phyloP scores from a whole-genome alignment of 805 yeast genomes.

The Cyberlindnera amylophila region DNA sequence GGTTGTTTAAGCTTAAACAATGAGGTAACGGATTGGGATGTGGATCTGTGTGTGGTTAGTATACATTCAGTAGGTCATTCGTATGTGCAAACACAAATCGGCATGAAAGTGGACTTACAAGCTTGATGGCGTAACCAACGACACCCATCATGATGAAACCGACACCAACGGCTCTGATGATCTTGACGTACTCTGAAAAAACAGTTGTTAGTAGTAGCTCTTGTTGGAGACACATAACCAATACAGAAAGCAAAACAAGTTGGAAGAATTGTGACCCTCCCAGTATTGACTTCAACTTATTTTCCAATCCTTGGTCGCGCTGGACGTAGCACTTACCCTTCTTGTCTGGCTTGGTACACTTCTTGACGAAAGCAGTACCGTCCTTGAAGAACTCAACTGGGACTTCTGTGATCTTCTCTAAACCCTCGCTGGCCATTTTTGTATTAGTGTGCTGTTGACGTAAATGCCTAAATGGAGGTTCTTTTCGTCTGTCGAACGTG shows the following conservation, averaged over 20 bases:
- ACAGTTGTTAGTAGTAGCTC: conserved; percentile 5
- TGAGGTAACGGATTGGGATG: conserved; percentile 93
- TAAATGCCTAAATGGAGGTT: neutral
- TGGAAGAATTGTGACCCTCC: too few relatives aligned
- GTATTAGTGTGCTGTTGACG: neutral
- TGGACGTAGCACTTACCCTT: conserved; percentile 47
- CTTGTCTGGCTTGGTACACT: conserved; percentile 89
- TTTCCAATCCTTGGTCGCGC: neutral
- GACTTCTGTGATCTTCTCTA: conserved; percentile 76
- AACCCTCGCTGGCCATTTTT: conserved; percentile 48
- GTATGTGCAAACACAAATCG: neutral
- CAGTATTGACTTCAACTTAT: too few relatives aligned
- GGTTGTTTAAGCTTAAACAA: conserved; percentile 50
- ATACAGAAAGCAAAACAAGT: too few relatives aligned
- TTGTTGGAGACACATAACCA: too few relatives aligned
- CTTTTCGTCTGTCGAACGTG: too few relatives aligned
- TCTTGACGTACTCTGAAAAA: conserved; percentile 67
- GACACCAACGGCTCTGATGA: conserved; percentile 92
- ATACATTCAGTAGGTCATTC: neutral
- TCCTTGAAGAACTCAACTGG: conserved; percentile 91
- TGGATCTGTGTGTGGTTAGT: conserved; percentile 45
- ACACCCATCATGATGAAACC: conserved; percentile 98
- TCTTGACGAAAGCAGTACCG: conserved; percentile 81
- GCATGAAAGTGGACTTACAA: conserved; percentile 35
- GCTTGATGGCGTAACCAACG: conserved; percentile 92